phyloP scores from a whole-genome alignment of 495 filamentous ascomycete genomes.

The Neohortaea acidophila region DNA sequence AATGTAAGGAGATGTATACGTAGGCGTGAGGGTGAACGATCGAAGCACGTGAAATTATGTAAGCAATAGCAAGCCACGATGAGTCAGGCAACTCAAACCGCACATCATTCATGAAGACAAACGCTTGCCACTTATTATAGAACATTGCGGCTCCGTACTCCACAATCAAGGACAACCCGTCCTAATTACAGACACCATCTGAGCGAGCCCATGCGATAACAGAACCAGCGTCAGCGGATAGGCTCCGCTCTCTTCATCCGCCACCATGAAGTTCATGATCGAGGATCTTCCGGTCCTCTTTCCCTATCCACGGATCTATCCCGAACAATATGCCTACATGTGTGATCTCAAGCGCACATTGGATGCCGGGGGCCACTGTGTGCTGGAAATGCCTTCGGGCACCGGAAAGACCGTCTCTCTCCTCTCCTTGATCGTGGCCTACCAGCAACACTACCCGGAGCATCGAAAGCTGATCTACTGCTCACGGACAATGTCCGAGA shows the following conservation, averaged over 20 bases:
- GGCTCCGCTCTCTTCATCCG: not conserved
- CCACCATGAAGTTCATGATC: slow-evolving; percentile 84
- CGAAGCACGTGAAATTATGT: too few relatives aligned
- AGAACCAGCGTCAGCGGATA: too few relatives aligned
- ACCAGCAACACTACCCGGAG: slow-evolving; percentile 81
- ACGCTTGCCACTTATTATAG: too few relatives aligned
- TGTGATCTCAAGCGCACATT: slow-evolving; percentile 94
- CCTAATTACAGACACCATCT: too few relatives aligned
- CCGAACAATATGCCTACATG: slow-evolving; percentile 99
- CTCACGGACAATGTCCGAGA: slow-evolving; percentile 91
- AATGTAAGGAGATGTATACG: too few relatives aligned
- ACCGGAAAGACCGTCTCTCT: slow-evolving; percentile 96
- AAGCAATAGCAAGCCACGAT: too few relatives aligned
- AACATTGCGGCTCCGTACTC: too few relatives aligned
- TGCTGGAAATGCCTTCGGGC: slow-evolving; percentile 99
- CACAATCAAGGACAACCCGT: too few relatives aligned
- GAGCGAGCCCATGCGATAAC: too few relatives aligned
- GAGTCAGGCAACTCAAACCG: too few relatives aligned
- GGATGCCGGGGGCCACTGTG: slow-evolving; percentile 86
- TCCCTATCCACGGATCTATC: slow-evolving; percentile 93
- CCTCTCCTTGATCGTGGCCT: slow-evolving; percentile 87
- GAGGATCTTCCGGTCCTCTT: slow-evolving; percentile 94
- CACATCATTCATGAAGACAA: too few relatives aligned
- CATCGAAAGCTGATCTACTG: slow-evolving; percentile 96
- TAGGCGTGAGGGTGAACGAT: too few relatives aligned